Evolutionary conservation across 305 asterid species (phyloP).

Genomic region (Withania somnifera): DNA sequence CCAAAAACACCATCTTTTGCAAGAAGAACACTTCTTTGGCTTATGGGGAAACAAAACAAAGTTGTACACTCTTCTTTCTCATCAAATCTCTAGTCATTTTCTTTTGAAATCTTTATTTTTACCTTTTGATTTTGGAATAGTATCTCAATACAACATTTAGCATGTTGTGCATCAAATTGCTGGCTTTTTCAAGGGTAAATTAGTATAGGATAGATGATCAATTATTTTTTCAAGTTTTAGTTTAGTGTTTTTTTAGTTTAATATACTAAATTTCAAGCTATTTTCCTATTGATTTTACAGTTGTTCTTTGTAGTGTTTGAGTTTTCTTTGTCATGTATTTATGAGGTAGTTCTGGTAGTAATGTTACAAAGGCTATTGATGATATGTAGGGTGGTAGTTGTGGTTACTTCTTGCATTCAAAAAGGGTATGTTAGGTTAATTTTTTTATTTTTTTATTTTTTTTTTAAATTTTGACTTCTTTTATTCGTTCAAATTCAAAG

Average conservation of each 20-base stretch:
- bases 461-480: background rate
- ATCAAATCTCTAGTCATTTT: constrained; percentile 26
- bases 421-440: background rate
- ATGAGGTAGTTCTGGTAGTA: background rate
- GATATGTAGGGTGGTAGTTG: background rate
- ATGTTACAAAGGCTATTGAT: background rate
- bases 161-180: background rate
- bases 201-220: background rate
- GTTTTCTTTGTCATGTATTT: background rate
- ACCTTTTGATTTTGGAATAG: background rate
- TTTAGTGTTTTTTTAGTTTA: background rate
- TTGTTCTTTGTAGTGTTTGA: background rate
- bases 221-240: background rate
- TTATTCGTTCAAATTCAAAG: background rate
- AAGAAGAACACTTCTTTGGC: constrained; percentile 68
- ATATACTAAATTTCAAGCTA: background rate
- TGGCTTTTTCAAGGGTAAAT: background rate
- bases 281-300: background rate
- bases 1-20: constrained; percentile 59
- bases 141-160: background rate
- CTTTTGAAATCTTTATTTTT: background rate
- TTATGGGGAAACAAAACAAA: constrained; percentile 68
- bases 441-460: too few relatives aligned
- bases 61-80: constrained; percentile 49
- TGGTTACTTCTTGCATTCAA: constrained; percentile 1